These are phyloP conservation scores for Artemisia annua DNA, from an alignment of 129 eudicot genomes.

Conservation along the genomic window DNA sequence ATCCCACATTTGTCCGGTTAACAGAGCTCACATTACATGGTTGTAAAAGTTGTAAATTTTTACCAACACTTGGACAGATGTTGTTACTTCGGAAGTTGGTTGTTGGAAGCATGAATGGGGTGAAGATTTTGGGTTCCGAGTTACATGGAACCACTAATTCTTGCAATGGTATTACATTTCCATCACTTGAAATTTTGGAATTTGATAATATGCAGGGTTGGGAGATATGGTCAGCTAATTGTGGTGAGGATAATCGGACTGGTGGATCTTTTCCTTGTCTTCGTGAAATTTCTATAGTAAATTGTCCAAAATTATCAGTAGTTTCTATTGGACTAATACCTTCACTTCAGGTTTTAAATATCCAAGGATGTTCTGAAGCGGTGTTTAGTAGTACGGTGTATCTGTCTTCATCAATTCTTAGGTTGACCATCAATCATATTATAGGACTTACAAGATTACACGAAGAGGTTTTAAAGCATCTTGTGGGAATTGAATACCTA, in stretches of 20 bases:
- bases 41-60: slow-evolving; percentile 31
- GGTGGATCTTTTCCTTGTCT: slow-evolving; percentile 16
- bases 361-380: background rate
- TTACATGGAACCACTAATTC: slow-evolving; percentile 27
- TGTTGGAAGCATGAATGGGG: slow-evolving; percentile 29
- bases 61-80: slow-evolving; percentile 54
- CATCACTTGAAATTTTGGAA: slow-evolving; percentile 28
- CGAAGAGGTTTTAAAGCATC: background rate
- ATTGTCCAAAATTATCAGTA: background rate
- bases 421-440: background rate
- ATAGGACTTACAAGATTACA: background rate
- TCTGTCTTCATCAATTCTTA: slow-evolving; percentile 7
- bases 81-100: slow-evolving; percentile 33
- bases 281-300: background rate
- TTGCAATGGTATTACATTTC: slow-evolving; percentile 30
- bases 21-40: slow-evolving; percentile 28
- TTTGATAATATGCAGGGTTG: slow-evolving; percentile 15
- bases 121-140: slow-evolving; percentile 37
- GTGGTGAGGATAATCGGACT: background rate
- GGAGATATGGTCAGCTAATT: slow-evolving; percentile 26
- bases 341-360: background rate
- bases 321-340: background rate
- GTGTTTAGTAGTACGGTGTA: background rate
- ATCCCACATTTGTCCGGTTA: slow-evolving; percentile 34
- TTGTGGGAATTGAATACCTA: slow-evolving; percentile 1